Percentiles rank a stretch among this genome's conserved stretches.
These are phyloP conservation scores for Trypanosoma grayi DNA, from an alignment of 208 protist species.

Conservation along the genomic window DNA sequence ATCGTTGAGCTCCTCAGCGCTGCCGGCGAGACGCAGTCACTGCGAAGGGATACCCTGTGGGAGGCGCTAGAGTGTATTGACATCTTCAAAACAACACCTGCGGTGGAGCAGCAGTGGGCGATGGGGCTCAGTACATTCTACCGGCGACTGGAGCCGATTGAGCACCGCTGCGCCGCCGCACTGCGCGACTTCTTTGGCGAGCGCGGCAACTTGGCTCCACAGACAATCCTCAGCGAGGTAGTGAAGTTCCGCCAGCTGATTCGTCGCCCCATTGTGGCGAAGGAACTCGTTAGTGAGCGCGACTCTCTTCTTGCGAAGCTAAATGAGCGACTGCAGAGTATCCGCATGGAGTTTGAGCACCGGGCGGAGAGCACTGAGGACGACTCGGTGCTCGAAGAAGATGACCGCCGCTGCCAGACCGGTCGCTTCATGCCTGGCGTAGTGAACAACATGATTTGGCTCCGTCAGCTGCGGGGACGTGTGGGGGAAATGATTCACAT, in stretches of 20 bases:
- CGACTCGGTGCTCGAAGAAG: conserved; percentile 71
- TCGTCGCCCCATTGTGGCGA: conserved; percentile 80
- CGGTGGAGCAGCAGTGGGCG: conserved; percentile 68
- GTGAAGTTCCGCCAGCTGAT: conserved; percentile 78
- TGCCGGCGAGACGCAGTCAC: conserved; percentile 36
- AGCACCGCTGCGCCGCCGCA: conserved; percentile 74
- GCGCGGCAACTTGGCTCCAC: conserved; percentile 63
- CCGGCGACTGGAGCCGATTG: conserved; percentile 77
- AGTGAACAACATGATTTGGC: conserved; percentile 91
- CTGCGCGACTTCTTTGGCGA: conserved; percentile 76
- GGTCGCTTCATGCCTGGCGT: conserved; percentile 90
- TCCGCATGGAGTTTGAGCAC: conserved; percentile 87
- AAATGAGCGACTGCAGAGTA: conserved; percentile 80
- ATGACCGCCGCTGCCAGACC: conserved; percentile 85
- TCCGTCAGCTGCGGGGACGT: conserved; percentile 75
- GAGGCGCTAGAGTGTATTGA: conserved; percentile 72
- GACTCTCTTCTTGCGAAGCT: conserved; percentile 84
- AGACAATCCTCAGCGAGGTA: conserved; percentile 87
- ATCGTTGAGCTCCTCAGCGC: conserved; percentile 57
- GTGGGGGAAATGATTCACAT: conserved; percentile 81
- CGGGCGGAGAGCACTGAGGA: conserved; percentile 71
- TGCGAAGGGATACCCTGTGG: conserved; percentile 75
- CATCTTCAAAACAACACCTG: conserved; percentile 52
- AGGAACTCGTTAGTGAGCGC: conserved; percentile 84
- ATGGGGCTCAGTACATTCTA: conserved; percentile 67